Base-by-base conservation (phyloP, 352 stramenopile genomes). In the Phytophthora brassicae region DNA sequence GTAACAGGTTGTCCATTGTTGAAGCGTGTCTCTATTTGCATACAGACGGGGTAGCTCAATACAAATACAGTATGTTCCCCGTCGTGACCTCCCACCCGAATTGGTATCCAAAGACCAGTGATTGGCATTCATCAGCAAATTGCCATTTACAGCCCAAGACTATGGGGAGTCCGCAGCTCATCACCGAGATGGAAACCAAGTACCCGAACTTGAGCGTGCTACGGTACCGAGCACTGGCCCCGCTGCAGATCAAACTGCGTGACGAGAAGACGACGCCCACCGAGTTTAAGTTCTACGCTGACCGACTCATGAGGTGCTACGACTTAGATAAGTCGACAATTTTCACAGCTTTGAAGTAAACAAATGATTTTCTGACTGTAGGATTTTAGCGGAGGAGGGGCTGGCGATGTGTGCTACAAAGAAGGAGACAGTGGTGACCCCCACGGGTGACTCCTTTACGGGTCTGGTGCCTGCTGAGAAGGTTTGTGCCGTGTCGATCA, bases 401-500 rank as follows among this genome's bases (percentile, higher is more conserved):
- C 66, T 92, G n/a, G 83, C 83, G 1, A 68, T 62, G 38, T 92
- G 83, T 26, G 83, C 83, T 35, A 84, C 28, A 23, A 66, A 83
- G 56, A 75, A 46, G 33, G 60, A 66, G 55, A 90, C 81, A 17
- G 72, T 92, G 48, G 57, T 72, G 62, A 94, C 86, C 44, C 82
- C 84, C 36, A 94, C 84, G 11, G 75, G 77, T 51, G 78, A 88
- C 68, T 76, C 71, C 39, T 88, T 80, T 60, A 83, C 62, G 46
- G 79, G 68, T 4, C 41, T 85, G 14, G 65, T 86, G 56, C 76
- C 82, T 1, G 70, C 72, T 22, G 77, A 85, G 26, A 86, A 73
- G 42, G 74, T 98, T 33, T 97, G 92, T 57, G 89, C 86, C 9
- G 91, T 98, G 38, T 98, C 93, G 19, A 98, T 99, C 63, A 92